phyloP scores from a whole-genome alignment of 1,284 basidiomycete genomes.

The Testicularia cyperi region DNA sequence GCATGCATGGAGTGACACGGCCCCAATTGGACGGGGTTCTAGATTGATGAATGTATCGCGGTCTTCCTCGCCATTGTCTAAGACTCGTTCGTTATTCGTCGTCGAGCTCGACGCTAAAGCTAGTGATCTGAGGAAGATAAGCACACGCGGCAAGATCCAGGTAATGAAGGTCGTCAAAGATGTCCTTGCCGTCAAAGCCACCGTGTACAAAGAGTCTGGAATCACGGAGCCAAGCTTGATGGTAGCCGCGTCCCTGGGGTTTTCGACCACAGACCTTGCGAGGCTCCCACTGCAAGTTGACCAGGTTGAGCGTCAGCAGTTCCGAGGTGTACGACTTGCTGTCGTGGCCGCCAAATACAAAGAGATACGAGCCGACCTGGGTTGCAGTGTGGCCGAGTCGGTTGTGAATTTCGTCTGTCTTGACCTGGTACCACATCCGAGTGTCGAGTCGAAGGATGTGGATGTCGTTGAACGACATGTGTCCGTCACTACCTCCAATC shows the following conservation, averaged over 20 bases:
- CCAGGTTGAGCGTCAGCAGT: conserved; percentile 80
- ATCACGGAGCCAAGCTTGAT: conserved; percentile 77
- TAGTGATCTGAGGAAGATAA: conserved; percentile 85
- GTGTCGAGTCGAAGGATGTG: conserved; percentile 74
- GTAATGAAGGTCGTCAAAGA: conserved; percentile 80
- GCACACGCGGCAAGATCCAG: conserved; percentile 83
- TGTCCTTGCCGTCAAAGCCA: conserved; percentile 78
- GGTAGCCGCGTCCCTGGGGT: conserved; percentile 77
- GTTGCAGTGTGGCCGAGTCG: conserved; percentile 83
- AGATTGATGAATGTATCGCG: no score
- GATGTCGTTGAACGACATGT: conserved; percentile 76
- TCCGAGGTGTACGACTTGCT: conserved; percentile 76
- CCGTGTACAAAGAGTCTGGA: conserved; percentile 82
- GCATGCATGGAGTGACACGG: no score
- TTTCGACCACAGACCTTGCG: conserved; percentile 68
- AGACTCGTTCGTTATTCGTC: conserved; percentile 13
- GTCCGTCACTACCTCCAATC: conserved; percentile 69
- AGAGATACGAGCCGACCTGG: conserved; percentile 88
- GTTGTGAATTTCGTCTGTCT: conserved; percentile 40
- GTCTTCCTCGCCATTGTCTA: no score
- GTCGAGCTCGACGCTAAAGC: conserved; percentile 39
- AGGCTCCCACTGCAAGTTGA: conserved; percentile 70
- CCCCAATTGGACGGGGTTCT: no score
- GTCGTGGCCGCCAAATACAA: conserved; percentile 85
- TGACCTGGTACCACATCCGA: conserved; percentile 30